Evolutionary conservation across 192 early-diverging fungal species (phyloP), one percentile per base, ranked within the genome.

Genomic region (Obelidium mucronatum): DNA sequence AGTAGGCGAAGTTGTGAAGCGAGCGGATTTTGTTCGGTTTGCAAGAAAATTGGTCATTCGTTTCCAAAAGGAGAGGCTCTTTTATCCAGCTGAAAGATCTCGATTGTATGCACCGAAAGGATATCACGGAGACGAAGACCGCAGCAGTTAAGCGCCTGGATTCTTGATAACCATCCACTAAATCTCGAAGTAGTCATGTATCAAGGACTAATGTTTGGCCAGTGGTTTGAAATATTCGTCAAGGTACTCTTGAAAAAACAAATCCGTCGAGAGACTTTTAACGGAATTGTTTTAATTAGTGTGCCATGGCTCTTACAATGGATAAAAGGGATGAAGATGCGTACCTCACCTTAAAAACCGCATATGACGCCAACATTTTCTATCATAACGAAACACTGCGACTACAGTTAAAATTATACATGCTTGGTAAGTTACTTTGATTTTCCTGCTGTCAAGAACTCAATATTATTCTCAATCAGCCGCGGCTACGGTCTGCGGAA

Each of bases 211-310:
- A 61, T 48, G 8, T 84, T 91, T 76, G 71, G 67, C n/a, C 70
- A 87, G 59, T 94, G 93, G 93, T 86, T 89, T 51, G 80, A 91
- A 13, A 65, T 92, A 30, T 85, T 92, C 69, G 78, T 91, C 2
- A 85, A 85, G 76, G 92, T 93, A 75, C 28, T n/a, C n/a, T n/a
- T n/a, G n/a, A n/a, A n/a, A n/a, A n/a, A n/a, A n/a, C n/a, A n/a
- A n/a, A n/a, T n/a, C n/a, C n/a, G n/a, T n/a, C n/a, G n/a, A n/a
- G n/a, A n/a, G n/a, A n/a, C n/a, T n/a, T n/a, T n/a, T n/a, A n/a
- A n/a, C n/a, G n/a, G n/a, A n/a, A n/a, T n/a, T n/a, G n/a, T n/a
- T n/a, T n/a, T n/a, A n/a, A n/a, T n/a, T n/a, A n/a, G 42, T 44
- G 90, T 90, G 42, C 42, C 5, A 44, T 44, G 42, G 42, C 42